Evolutionary conservation across 352 stramenopile species (phyloP).

Genomic region (Phytophthora brassicae): DNA sequence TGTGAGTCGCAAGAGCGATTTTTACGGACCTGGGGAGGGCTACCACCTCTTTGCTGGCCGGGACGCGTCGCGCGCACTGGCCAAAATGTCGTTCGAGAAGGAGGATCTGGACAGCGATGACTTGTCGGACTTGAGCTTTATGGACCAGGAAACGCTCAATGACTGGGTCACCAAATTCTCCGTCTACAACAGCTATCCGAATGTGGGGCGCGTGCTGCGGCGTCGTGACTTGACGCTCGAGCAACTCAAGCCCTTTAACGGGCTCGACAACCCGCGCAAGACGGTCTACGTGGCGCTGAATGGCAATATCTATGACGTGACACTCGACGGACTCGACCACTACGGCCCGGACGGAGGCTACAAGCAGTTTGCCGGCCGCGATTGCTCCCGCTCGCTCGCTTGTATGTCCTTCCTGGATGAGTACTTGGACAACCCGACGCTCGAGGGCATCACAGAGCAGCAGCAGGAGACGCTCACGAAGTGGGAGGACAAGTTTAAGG

Average conservation of each 20-base stretch:
- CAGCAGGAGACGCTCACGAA: constrained; percentile 94
- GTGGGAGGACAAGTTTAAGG: constrained; percentile 96
- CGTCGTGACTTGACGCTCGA: constrained; percentile 72
- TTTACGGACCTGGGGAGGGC: constrained; percentile 95
- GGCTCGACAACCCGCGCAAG: constrained; percentile 78
- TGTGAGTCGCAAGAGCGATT: constrained; percentile 92
- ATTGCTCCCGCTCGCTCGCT: constrained; percentile 93
- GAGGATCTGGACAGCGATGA: constrained; percentile 88
- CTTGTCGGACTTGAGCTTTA: constrained; percentile 74
- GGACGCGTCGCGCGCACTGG: constrained; percentile 92
- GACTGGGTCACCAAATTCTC: constrained; percentile 96
- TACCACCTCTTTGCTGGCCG: constrained; percentile 96
- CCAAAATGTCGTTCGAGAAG: constrained; percentile 96
- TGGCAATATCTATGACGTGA: constrained; percentile 97
- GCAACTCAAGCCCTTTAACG: constrained; percentile 86
- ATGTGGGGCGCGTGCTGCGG: constrained; percentile 91
- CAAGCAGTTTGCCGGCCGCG: constrained; percentile 94
- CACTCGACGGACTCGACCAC: constrained; percentile 91
- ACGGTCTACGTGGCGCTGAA: constrained; percentile 95
- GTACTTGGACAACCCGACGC: constrained; percentile 90
- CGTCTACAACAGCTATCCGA: constrained; percentile 95
- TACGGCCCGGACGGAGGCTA: constrained; percentile 95
- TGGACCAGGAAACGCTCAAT: constrained; percentile 86
- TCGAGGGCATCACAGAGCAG: constrained; percentile 91
- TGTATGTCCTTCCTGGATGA: constrained; percentile 97